Percentiles rank a stretch among this genome's conserved stretches.
Conservation (phyloP, 2,329 filamentous ascomycete genomes). For the Fusarium decemcellulare region DNA sequence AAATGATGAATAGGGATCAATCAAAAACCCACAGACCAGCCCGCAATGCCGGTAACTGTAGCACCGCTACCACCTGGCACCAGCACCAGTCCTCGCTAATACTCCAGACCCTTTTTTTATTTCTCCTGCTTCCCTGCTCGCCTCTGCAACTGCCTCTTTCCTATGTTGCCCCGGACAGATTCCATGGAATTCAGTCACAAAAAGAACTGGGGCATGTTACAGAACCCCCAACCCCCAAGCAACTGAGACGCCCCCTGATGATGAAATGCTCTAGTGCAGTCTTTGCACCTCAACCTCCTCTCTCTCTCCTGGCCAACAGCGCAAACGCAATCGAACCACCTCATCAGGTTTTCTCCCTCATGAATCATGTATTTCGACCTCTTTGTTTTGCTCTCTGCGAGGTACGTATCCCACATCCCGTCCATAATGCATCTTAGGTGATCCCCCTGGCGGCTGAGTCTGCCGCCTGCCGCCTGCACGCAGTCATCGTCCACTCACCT, state of each 20-base stretch:
- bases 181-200: neutral
- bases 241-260: constrained; percentile 12
- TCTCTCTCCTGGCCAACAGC: neutral
- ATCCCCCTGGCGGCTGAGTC: too few relatives aligned
- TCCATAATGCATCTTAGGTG: too few relatives aligned
- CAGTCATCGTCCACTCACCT: too few relatives aligned
- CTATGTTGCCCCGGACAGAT: neutral
- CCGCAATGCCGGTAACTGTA: too few relatives aligned
- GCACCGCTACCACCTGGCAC: too few relatives aligned
- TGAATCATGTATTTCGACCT: constrained; percentile 15
- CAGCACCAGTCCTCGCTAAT: too few relatives aligned
- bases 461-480: too few relatives aligned
- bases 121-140: too few relatives aligned
- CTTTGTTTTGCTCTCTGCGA: neutral
- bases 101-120: too few relatives aligned
- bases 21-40: too few relatives aligned
- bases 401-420: constrained; percentile 2
- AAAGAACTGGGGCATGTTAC: constrained; percentile 6
- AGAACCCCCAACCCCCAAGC: neutral
- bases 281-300: constrained; percentile 1
- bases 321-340: constrained; percentile 4
- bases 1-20: too few relatives aligned
- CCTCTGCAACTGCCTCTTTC: too few relatives aligned
- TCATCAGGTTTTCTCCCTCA: constrained; percentile 11
- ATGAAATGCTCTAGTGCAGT: neutral